Base-by-base conservation (phyloP, 257 asterid species). In the Rehmannia glutinosa region DNA sequence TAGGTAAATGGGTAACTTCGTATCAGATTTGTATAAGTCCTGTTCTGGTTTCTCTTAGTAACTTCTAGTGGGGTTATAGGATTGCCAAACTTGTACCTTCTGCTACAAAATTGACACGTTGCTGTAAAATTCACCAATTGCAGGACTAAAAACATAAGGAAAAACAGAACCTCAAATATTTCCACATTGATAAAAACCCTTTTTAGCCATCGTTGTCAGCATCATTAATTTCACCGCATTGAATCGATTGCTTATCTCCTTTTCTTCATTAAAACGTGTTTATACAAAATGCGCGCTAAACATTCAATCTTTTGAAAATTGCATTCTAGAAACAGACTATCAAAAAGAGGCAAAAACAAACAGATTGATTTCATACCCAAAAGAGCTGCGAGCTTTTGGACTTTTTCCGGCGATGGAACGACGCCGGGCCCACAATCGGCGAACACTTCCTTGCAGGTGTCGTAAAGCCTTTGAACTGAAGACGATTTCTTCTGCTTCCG, bases 361-460 rank as follows among this genome's bases (percentile, higher is more conserved):
- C 2, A 0, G 21, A 19, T 10, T 21, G 13, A 21, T 19, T 49
- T 8, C 13, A 21, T 85, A 92, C 98, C 98, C 79, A 92, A 68
- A 68, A 87, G 72, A 42, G 84, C 77, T 4, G 91, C 77, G 11
- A 92, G 95, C 58, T 77, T 80, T 33, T 84, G 83, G 1, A 92
- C 75, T 58, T 90, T 86, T 4, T 87, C 91, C 0, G 90, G 77
- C 1, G 96, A 65, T 0, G 98, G 98, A 39, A 92, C 86, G 73
- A 89, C 67, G 73, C 83, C 96, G 17, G 98, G 96, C 2, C 87
- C 93, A 73, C 90, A 92, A 79, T 84, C 90, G 3, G 85, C 94
- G 78, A 90, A 92, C 8, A 86, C 91, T 32, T 90, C 82, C 64
- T 70, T 76, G 77, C 98, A 92, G 66, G 90, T 84, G 0, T 87